Conservation (phyloP, 1,284 basidiomycete species). For the Taiwanofungus camphoratus region DNA sequence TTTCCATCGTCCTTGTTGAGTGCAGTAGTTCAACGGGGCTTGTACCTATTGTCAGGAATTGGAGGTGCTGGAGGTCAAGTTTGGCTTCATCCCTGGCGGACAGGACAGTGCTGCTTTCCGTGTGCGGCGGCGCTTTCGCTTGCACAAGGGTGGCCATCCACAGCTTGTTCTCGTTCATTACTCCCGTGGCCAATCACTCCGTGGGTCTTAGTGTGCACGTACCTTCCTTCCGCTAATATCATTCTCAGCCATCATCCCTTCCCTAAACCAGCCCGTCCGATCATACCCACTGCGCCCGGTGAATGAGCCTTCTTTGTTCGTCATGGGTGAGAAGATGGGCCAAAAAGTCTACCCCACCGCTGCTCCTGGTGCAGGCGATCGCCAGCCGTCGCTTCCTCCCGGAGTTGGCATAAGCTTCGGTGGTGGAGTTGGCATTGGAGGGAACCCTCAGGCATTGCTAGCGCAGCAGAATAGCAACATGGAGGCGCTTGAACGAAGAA, state of each 20-base stretch:
- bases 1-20: background rate
- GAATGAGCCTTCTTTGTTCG: constrained; percentile 59
- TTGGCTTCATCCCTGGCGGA: constrained; percentile 65
- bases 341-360: constrained; percentile 47
- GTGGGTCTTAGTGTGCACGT: constrained; percentile 42
- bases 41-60: constrained; percentile 55
- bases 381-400: constrained; percentile 1
- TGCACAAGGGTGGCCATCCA: constrained; percentile 64
- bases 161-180: constrained; percentile 70
- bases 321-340: constrained; percentile 62
- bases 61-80: constrained; percentile 66
- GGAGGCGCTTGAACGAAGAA: constrained; percentile 59
- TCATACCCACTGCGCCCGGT: constrained; percentile 61
- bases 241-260: constrained; percentile 47
- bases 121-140: constrained; percentile 60
- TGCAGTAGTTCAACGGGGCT: too few relatives aligned
- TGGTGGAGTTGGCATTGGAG: constrained; percentile 15
- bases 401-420: constrained; percentile 12
- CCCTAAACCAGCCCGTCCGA: constrained; percentile 55
- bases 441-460: constrained; percentile 54
- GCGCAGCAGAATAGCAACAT: constrained; percentile 65
- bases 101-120: constrained; percentile 56
- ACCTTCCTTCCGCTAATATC: constrained; percentile 1
- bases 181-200: constrained; percentile 49
- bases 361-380: constrained; percentile 10